phyloP scores from a whole-genome alignment of 2,329 filamentous ascomycete genomes.

The Amphichorda felina region DNA sequence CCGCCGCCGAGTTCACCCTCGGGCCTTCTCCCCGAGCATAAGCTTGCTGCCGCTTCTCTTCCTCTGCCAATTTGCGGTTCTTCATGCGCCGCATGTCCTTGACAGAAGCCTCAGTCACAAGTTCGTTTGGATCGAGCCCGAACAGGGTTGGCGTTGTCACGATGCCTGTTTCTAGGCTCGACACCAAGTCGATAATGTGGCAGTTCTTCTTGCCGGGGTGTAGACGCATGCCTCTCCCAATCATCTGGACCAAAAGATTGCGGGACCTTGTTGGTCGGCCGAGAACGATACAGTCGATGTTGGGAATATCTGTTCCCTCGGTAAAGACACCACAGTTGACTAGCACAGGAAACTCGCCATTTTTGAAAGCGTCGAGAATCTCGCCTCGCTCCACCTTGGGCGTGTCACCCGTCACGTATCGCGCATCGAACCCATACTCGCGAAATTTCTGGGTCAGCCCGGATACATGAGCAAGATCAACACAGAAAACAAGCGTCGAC shows the following conservation, averaged over 20 bases:
- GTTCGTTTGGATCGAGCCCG: conserved; percentile 72
- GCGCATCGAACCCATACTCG: conserved; percentile 66
- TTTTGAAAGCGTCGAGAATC: conserved; percentile 64
- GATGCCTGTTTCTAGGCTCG: conserved; percentile 71
- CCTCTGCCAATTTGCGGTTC: conserved; percentile 31
- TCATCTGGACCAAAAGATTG: conserved; percentile 96
- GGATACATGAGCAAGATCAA: conserved; percentile 73
- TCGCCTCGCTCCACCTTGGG: conserved; percentile 54
- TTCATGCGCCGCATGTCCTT: conserved; percentile 48
- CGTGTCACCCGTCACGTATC: conserved; percentile 78
- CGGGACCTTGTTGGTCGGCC: conserved; percentile 81
- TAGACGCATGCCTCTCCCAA: conserved; percentile 82
- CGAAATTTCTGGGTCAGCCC: conserved; percentile 68
- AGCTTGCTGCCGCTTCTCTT: conserved; percentile 9
- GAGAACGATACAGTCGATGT: conserved; percentile 86
- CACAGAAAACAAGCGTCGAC: conserved; percentile 89
- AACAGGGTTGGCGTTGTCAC: conserved; percentile 87
- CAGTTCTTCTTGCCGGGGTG: conserved; percentile 74
- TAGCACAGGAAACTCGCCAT: conserved; percentile 69
- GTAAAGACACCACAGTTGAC: conserved; percentile 95
- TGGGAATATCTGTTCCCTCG: conserved; percentile 95
- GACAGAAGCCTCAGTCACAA: conserved; percentile 56
- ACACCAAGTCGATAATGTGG: conserved; percentile 93
- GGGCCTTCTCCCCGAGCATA: conserved; percentile 4
- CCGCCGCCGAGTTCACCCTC: conserved; percentile 14